phyloP scores from a whole-genome alignment of 2,329 filamentous ascomycete species.

The Blastomyces emzantsi region DNA sequence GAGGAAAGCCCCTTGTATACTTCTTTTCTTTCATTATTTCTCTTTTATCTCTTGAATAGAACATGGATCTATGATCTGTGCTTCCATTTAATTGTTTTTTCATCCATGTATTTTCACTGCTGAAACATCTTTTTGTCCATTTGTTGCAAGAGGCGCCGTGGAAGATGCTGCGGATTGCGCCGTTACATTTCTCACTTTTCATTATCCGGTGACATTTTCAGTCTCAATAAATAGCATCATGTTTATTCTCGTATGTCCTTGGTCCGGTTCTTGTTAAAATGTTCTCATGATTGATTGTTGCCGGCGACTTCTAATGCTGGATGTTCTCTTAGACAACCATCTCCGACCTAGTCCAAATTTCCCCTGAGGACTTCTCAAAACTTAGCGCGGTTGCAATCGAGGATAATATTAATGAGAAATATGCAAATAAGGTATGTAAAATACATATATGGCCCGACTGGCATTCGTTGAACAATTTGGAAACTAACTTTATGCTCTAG shows the following conservation, averaged over 20 bases:
- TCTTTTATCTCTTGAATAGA: not conserved
- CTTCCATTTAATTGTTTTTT: not conserved
- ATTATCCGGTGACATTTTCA: constrained; percentile 6
- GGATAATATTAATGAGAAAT: constrained; percentile 95
- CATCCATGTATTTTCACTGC: not conserved
- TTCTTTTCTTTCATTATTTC: not conserved
- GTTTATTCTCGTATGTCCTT: constrained; percentile 42
- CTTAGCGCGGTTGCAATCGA: constrained; percentile 73
- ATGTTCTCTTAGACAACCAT: constrained; percentile 63
- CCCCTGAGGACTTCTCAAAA: constrained; percentile 79
- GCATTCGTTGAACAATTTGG: not conserved
- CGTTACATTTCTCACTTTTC: constrained; percentile 1
- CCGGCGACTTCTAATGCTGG: not conserved
- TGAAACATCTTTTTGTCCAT: not conserved
- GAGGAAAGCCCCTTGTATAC: not conserved
- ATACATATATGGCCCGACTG: not conserved
- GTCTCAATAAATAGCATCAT: constrained; percentile 25
- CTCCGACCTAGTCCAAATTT: constrained; percentile 87
- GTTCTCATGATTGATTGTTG: not conserved
- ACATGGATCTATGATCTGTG: not conserved
- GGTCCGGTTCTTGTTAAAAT: not conserved
- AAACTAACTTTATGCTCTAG: constrained; percentile 29
- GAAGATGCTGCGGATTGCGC: constrained; percentile 1
- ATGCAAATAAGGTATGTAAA: constrained; percentile 68
- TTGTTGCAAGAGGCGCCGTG: not conserved